A percentile compares a stretch with the other conserved stretches of the same genome.
These are phyloP conservation scores for Inga oerstediana DNA, from an alignment of 306 rosid species.

Conservation along the genomic window DNA sequence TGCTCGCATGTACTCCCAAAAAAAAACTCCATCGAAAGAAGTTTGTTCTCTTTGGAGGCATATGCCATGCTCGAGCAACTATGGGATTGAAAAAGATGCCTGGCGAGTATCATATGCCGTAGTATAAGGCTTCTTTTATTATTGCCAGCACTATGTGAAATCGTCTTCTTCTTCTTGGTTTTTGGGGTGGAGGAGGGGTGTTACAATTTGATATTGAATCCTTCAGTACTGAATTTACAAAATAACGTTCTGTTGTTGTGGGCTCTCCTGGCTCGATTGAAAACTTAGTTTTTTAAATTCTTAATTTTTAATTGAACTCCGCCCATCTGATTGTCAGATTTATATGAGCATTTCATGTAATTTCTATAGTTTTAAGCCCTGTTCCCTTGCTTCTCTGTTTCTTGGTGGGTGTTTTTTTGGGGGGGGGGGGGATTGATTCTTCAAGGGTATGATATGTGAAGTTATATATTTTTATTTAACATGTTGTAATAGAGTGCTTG, in stretches of 20 bases:
- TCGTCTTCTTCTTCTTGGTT: not conserved
- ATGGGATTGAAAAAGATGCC: not conserved
- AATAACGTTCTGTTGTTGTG: not conserved
- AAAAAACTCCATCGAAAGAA: not conserved
- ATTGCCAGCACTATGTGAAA: not conserved
- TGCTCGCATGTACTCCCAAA: not conserved
- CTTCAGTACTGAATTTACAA: not conserved
- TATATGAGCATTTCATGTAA: not conserved
- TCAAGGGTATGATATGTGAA: conserved; percentile 10
- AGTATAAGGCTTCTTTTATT: not conserved
- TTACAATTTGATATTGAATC: not conserved
- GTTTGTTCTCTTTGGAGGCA: not conserved
- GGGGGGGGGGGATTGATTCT: not conserved
- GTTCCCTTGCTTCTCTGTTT: not conserved
- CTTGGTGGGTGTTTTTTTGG: not conserved
- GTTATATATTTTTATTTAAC: not conserved
- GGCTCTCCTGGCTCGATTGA: not conserved
- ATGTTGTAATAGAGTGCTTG: not conserved
- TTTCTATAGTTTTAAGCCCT: not conserved
- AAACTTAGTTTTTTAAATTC: not conserved
- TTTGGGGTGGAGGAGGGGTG: not conserved
- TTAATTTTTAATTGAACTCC: not conserved
- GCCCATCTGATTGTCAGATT: not conserved
- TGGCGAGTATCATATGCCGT: not conserved
- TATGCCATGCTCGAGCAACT: not conserved